Percentiles rank a stretch among this genome's conserved stretches.
These are phyloP conservation scores for Eleusine indica DNA, from an alignment of 176 grass and related monocot species.

Conservation along the genomic window DNA sequence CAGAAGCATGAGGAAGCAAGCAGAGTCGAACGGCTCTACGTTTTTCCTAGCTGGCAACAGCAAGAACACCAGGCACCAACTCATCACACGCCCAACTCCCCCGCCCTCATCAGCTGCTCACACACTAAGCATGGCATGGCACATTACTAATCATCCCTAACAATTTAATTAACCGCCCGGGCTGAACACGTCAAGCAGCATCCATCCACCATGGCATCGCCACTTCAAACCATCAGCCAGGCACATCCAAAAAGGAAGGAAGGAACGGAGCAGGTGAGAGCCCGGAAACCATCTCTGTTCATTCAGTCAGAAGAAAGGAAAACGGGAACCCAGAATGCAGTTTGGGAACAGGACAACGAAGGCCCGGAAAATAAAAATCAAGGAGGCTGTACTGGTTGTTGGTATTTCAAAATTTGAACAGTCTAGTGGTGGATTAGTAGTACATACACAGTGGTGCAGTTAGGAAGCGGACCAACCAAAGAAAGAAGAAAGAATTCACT, in stretches of 20 bases:
- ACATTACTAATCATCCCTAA: constrained; percentile 40
- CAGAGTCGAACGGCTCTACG: background rate
- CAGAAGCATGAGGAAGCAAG: background rate
- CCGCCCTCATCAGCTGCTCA: constrained; percentile 35
- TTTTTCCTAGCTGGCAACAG: constrained; percentile 59
- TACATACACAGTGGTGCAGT: constrained; percentile 39
- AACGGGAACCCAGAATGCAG: constrained; percentile 2
- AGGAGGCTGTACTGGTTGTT: background rate
- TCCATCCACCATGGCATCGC: background rate
- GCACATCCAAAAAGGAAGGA: background rate
- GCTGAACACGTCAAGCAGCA: constrained; percentile 15
- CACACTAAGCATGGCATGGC: constrained; percentile 48
- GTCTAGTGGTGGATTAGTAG: constrained; percentile 39
- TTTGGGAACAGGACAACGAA: constrained; percentile 2
- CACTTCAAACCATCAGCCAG: background rate
- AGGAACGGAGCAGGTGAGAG: constrained; percentile 25
- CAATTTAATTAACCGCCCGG: constrained; percentile 12
- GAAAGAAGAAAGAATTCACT: constrained; percentile 19
- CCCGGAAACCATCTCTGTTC: too few relatives aligned
- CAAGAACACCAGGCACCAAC: constrained; percentile 55
- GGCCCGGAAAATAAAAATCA: background rate
- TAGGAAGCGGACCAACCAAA: constrained; percentile 32
- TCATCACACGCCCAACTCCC: constrained; percentile 50
- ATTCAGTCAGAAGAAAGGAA: background rate
- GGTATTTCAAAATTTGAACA: constrained; percentile 56